phyloP scores from a whole-genome alignment of 1,139 yeast species.

The Pneumocystis jirovecii region DNA sequence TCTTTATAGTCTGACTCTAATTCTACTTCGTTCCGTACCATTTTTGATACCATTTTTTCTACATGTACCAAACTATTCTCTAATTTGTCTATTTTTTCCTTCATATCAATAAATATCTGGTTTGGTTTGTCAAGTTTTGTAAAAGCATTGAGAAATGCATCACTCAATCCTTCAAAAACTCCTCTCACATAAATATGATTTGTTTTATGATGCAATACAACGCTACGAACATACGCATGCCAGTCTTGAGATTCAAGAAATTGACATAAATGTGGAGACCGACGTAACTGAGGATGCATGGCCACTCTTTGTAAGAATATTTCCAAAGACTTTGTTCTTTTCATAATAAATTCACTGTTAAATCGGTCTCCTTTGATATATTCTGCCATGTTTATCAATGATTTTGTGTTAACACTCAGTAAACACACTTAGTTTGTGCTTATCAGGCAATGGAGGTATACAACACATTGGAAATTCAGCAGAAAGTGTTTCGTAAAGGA shows the following conservation, averaged over 20 bases:
- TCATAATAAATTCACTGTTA: constrained; percentile 61
- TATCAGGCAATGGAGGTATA: constrained; percentile 89
- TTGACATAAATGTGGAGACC: constrained; percentile 55
- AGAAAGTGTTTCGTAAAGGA: constrained; percentile 54
- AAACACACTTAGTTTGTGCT: constrained; percentile 43
- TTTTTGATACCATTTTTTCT: constrained; percentile 61
- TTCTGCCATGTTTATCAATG: constrained; percentile 27
- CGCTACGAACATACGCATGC: constrained; percentile 58
- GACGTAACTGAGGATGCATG: constrained; percentile 54
- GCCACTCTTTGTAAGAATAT: constrained; percentile 61
- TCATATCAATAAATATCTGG: constrained; percentile 70
- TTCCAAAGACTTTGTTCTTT: constrained; percentile 70
- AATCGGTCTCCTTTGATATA: constrained; percentile 91
- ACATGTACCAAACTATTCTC: constrained; percentile 69
- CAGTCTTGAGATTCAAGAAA: constrained; percentile 75
- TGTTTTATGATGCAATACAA: constrained; percentile 18
- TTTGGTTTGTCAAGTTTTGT: constrained; percentile 62
- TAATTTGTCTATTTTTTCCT: constrained; percentile 64
- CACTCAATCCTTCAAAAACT: constrained; percentile 55
- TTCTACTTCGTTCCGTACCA: constrained; percentile 58
- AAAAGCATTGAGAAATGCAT: constrained; percentile 81
- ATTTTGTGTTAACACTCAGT: not conserved
- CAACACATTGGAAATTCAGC: constrained; percentile 74
- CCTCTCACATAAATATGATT: constrained; percentile 18
- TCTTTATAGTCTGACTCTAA: constrained; percentile 58